phyloP scores from a whole-genome alignment of 2,329 filamentous ascomycete species.

The Pseudogymnoascus sp. region DNA sequence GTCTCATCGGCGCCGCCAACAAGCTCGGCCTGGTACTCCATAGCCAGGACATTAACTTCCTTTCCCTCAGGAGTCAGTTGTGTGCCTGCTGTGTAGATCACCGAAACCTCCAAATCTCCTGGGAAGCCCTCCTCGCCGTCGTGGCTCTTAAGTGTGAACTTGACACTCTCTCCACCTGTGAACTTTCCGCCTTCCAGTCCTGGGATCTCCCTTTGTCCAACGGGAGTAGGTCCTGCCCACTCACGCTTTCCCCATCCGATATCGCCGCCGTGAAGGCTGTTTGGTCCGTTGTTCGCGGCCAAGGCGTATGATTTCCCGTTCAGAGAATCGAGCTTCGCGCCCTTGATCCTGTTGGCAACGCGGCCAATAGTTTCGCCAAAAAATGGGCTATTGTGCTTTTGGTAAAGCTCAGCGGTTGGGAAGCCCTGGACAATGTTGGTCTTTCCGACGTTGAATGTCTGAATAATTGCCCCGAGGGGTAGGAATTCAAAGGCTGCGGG shows the following conservation, averaged over 20 bases:
- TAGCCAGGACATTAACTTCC: constrained; percentile 63
- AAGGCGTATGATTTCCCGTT: constrained; percentile 65
- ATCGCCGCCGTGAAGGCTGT: constrained; percentile 64
- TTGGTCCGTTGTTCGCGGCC: constrained; percentile 65
- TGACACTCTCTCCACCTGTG: constrained; percentile 55
- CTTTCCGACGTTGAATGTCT: constrained; percentile 68
- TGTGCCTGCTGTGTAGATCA: constrained; percentile 70
- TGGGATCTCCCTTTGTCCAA: constrained; percentile 43
- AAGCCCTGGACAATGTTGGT: constrained; percentile 87
- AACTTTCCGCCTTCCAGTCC: constrained; percentile 50
- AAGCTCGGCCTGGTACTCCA: constrained; percentile 85
- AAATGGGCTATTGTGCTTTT: constrained; percentile 63
- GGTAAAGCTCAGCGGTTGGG: constrained; percentile 65
- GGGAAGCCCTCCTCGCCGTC: constrained; percentile 89
- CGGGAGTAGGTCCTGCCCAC: constrained; percentile 62
- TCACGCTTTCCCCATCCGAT: constrained; percentile 74
- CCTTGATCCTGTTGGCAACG: constrained; percentile 69
- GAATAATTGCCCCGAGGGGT: constrained; percentile 68
- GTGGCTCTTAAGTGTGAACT: constrained; percentile 57
- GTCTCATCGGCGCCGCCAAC: constrained; percentile 79
- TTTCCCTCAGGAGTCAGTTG: constrained; percentile 50
- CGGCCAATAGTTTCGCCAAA: constrained; percentile 93
- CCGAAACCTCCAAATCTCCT: constrained; percentile 67
- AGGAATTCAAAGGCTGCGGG: constrained; percentile 51
- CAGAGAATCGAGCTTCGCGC: constrained; percentile 60